Percentiles rank a stretch among this genome's conserved stretches.
phyloP scores from a whole-genome alignment of 1,139 yeast species.

The Magnusiomyces ingens region DNA sequence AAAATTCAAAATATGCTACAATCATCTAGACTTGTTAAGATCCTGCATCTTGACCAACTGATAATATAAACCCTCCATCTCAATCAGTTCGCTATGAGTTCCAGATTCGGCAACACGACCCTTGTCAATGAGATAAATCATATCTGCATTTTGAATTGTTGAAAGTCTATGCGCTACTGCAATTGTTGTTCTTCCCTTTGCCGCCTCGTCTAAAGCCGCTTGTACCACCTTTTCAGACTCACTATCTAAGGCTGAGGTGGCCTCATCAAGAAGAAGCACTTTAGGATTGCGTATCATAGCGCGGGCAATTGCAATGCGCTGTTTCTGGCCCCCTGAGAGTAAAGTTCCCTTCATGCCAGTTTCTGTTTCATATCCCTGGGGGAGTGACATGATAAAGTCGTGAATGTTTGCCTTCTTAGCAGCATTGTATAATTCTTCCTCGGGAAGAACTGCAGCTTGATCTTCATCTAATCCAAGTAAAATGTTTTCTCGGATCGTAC shows the following conservation, averaged over 20 bases:
- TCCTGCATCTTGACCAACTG: conserved; percentile 38
- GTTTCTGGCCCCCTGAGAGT: conserved; percentile 82
- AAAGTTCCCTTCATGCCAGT: conserved; percentile 80
- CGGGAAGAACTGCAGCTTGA: conserved; percentile 38
- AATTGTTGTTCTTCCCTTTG: conserved; percentile 74
- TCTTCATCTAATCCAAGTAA: conserved; percentile 60
- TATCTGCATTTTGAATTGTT: conserved; percentile 87
- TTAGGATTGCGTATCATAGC: conserved; percentile 66
- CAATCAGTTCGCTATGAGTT: conserved; percentile 36
- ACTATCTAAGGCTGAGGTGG: conserved; percentile 77
- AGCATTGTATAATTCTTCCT: conserved; percentile 60
- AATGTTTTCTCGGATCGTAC: conserved; percentile 77
- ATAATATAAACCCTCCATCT: conserved; percentile 33
- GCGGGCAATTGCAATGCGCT: conserved; percentile 70
- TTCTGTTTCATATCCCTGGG: conserved; percentile 73
- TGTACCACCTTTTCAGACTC: conserved; percentile 78
- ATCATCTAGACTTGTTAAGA: conserved; percentile 20
- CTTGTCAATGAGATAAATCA: conserved; percentile 68
- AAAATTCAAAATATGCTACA: too few species aligned
- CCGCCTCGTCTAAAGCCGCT: conserved; percentile 48
- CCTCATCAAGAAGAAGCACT: conserved; percentile 64
- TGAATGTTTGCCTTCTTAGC: conserved; percentile 79
- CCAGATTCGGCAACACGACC: conserved; percentile 77
- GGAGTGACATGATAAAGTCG: conserved; percentile 66
- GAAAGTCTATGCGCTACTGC: conserved; percentile 89